Evolutionary conservation across 2,329 filamentous ascomycete species (phyloP).

Genomic region (Fusarium succisae): DNA sequence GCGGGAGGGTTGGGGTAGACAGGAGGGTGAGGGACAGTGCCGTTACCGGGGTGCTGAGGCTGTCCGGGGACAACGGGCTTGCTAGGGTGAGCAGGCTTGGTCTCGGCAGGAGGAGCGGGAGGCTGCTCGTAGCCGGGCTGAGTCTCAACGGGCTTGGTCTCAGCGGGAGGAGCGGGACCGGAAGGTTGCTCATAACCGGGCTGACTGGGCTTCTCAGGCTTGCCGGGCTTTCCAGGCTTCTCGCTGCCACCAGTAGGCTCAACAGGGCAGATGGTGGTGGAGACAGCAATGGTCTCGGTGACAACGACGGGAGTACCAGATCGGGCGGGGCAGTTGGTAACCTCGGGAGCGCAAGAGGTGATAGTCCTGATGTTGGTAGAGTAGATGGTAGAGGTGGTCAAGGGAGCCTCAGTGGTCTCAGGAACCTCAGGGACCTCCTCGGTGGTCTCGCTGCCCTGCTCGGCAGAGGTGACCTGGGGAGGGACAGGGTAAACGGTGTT

Average conservation of each 20-base stretch:
- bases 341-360: constrained; percentile 67
- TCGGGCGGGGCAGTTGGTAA: constrained; percentile 68
- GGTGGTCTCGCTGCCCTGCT: constrained; percentile 49
- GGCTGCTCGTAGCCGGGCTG: neutral
- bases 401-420: constrained; percentile 49
- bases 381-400: constrained; percentile 65
- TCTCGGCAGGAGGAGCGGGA: neutral
- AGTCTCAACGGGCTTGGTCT: constrained; percentile 15
- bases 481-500: constrained; percentile 31
- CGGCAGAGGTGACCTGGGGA: constrained; percentile 21
- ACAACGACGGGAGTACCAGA: constrained; percentile 46
- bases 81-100: constrained; percentile 7
- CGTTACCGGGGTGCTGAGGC: constrained; percentile 31
- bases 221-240: constrained; percentile 22
- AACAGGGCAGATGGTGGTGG: constrained; percentile 54
- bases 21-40: constrained; percentile 33
- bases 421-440: constrained; percentile 39
- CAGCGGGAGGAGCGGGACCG: neutral
- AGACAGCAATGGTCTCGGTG: constrained; percentile 51
- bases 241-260: constrained; percentile 40
- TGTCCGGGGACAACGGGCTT: constrained; percentile 16
- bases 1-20: constrained; percentile 32
- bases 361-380: constrained; percentile 68
- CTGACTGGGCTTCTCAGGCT: neutral
- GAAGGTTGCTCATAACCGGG: neutral